Percentiles rank a stretch among this genome's conserved stretches.
These are phyloP conservation scores for Leptographium procerum DNA, from an alignment of 2,329 filamentous ascomycete genomes.

Conservation along the genomic window DNA sequence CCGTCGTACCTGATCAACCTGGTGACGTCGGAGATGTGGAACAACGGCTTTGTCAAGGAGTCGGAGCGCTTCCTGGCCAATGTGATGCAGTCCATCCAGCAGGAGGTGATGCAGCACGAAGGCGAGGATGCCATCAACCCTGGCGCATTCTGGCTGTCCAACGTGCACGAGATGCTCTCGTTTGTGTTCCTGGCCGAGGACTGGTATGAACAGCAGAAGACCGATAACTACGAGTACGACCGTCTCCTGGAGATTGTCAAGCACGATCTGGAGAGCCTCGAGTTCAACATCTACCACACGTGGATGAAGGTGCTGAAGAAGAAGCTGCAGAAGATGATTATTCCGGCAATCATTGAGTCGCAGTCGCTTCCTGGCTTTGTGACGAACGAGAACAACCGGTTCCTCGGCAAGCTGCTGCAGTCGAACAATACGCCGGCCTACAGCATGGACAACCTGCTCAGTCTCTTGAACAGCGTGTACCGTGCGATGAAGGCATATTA, in stretches of 20 bases:
- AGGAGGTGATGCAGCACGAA: slow-evolving; percentile 98
- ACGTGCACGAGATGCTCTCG: slow-evolving; percentile 98
- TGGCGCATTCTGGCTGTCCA: slow-evolving; percentile 96
- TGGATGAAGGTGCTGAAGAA: slow-evolving; percentile 99
- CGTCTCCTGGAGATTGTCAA: slow-evolving; percentile 96
- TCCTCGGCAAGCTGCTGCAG: slow-evolving; percentile 91
- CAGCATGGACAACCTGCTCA: slow-evolving; percentile 98
- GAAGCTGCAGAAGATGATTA: slow-evolving; percentile 99
- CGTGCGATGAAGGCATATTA: slow-evolving; percentile 99
- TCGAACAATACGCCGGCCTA: slow-evolving; percentile 87
- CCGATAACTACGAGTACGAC: slow-evolving; percentile 98
- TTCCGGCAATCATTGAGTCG: slow-evolving; percentile 96
- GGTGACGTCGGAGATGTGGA: slow-evolving; percentile 99
- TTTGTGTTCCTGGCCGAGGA: slow-evolving; percentile 98
- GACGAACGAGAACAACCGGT: slow-evolving; percentile 95
- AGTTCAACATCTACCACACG: slow-evolving; percentile 99
- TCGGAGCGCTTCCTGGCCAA: slow-evolving; percentile 97
- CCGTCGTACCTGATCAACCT: slow-evolving; percentile 98
- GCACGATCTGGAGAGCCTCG: slow-evolving; percentile 92
- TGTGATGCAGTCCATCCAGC: slow-evolving; percentile 98
- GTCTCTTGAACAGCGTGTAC: slow-evolving; percentile 91
- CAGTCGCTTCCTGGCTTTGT: slow-evolving; percentile 97
- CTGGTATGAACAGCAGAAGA: slow-evolving; percentile 99
- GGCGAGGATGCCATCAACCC: slow-evolving; percentile 95
- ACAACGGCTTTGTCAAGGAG: slow-evolving; percentile 99